Conservation (phyloP, 768 basidiomycete species). For the Thelephora aurantiotincta region DNA sequence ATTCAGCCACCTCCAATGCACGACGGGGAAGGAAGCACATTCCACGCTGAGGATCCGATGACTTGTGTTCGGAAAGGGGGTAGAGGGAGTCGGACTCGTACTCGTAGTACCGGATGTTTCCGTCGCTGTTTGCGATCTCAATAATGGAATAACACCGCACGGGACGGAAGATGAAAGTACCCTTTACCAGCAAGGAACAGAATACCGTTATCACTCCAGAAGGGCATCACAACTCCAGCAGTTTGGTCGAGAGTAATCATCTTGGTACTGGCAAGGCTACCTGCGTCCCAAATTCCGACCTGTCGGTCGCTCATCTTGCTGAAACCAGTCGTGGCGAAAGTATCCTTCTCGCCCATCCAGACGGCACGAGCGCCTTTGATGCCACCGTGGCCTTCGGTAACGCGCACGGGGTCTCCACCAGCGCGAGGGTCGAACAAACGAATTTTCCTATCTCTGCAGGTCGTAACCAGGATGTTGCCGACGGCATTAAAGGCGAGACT, state of each 20-base stretch:
- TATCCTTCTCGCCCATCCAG: conserved; percentile 86
- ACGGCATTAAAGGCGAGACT: conserved; percentile 68
- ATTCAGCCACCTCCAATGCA: conserved; percentile 75
- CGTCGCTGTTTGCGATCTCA: conserved; percentile 44
- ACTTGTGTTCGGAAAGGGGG: conserved; percentile 73
- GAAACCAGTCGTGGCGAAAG: conserved; percentile 91
- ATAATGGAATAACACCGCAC: not conserved
- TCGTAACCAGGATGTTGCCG: conserved; percentile 76
- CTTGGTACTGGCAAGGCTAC: conserved; percentile 61
- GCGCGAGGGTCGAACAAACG: conserved; percentile 84
- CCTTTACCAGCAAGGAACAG: conserved; percentile 87
- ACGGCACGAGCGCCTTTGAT: conserved; percentile 83
- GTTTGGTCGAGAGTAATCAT: conserved; percentile 75
- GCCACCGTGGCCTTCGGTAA: conserved; percentile 80
- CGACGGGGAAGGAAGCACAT: conserved; percentile 95
- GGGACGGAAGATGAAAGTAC: conserved; percentile 20
- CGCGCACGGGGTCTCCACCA: conserved; percentile 68
- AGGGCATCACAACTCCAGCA: conserved; percentile 92
- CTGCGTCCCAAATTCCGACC: conserved; percentile 80
- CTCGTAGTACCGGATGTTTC: conserved; percentile 97
- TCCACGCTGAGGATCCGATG: conserved; percentile 86
- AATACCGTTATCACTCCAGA: conserved; percentile 92
- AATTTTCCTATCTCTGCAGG: conserved; percentile 85
- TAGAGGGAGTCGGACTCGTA: conserved; percentile 77
- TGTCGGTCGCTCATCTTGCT: conserved; percentile 95